phyloP scores from a whole-genome alignment of 164 flowering plant species.

The Macadamia integrifolia region DNA sequence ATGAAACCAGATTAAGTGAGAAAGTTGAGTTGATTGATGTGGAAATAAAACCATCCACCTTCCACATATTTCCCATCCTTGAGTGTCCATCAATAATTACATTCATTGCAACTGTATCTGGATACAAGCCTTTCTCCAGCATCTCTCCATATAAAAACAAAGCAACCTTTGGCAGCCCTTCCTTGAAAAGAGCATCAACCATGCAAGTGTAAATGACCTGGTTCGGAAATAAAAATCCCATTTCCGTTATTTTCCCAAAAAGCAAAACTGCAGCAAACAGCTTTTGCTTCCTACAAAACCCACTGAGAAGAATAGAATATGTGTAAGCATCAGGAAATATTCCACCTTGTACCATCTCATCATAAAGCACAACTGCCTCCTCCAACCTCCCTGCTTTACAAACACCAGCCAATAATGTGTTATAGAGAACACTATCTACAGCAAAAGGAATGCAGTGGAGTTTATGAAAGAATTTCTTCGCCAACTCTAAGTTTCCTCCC shows the following conservation, averaged over 20 bases:
- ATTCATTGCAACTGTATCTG: constrained; percentile 48
- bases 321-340: constrained; percentile 62
- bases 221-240: constrained; percentile 27
- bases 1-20: constrained; percentile 53
- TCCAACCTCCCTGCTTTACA: constrained; percentile 47
- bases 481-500: constrained; percentile 46
- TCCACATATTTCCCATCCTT: constrained; percentile 42
- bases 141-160: constrained; percentile 50
- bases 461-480: constrained; percentile 36
- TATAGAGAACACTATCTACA: constrained; percentile 49
- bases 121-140: constrained; percentile 32
- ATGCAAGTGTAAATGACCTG: constrained; percentile 49
- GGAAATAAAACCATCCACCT: constrained; percentile 26
- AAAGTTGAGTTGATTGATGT: constrained; percentile 26
- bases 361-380: constrained; percentile 40
- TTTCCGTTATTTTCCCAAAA: constrained; percentile 27
- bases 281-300: constrained; percentile 53
- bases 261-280: constrained; percentile 52
- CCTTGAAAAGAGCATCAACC: constrained; percentile 56
- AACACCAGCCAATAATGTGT: constrained; percentile 43
- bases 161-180: constrained; percentile 54
- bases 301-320: constrained; percentile 48
- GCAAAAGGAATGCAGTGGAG: constrained; percentile 44
- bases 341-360: constrained; percentile 49
- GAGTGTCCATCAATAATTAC: constrained; percentile 52